Evolutionary conservation across 73 alveolate genomes (phyloP).

Genomic region (Paramecium caudatum): DNA sequence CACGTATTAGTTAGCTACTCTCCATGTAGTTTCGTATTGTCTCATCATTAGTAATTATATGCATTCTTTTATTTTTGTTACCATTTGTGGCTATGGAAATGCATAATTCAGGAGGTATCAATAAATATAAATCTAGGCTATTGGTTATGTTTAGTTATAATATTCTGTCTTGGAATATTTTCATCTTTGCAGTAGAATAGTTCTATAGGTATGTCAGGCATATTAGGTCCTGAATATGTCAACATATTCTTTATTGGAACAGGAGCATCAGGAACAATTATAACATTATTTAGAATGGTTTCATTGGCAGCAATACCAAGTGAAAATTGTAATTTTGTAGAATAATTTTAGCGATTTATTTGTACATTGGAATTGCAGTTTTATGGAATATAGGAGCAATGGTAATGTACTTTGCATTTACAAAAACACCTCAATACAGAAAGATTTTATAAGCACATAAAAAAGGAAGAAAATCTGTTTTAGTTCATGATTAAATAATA

Average conservation of each 20-base stretch:
- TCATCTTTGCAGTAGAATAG: slow-evolving; percentile 18
- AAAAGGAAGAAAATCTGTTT: slow-evolving; percentile 28
- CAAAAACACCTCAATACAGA: background rate
- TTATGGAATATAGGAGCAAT: slow-evolving; percentile 46
- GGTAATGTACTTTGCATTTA: slow-evolving; percentile 24
- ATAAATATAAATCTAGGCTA: slow-evolving; percentile 5
- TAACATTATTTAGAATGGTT: slow-evolving; percentile 6
- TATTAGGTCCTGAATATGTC: slow-evolving; percentile 49
- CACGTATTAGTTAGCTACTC: background rate
- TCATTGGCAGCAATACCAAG: slow-evolving; percentile 28
- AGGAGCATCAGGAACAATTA: slow-evolving; percentile 63
- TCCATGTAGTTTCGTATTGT: slow-evolving; percentile 28
- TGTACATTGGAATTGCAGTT: slow-evolving; percentile 38
- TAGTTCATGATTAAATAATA: slow-evolving; percentile 36
- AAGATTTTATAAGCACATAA: slow-evolving; percentile 7
- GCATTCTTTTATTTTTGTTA: background rate
- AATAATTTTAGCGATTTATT: slow-evolving; percentile 3
- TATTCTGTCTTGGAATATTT: slow-evolving; percentile 33
- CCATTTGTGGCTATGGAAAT: slow-evolving; percentile 11
- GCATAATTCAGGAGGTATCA: background rate
- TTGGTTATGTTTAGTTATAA: slow-evolving; percentile 26
- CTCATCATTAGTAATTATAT: background rate
- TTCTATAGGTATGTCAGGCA: slow-evolving; percentile 42
- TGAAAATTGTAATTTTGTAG: slow-evolving; percentile 8
- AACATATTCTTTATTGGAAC: slow-evolving; percentile 62